Conservation (phyloP, 768 basidiomycete genomes). For the Lactarius evosmus region DNA sequence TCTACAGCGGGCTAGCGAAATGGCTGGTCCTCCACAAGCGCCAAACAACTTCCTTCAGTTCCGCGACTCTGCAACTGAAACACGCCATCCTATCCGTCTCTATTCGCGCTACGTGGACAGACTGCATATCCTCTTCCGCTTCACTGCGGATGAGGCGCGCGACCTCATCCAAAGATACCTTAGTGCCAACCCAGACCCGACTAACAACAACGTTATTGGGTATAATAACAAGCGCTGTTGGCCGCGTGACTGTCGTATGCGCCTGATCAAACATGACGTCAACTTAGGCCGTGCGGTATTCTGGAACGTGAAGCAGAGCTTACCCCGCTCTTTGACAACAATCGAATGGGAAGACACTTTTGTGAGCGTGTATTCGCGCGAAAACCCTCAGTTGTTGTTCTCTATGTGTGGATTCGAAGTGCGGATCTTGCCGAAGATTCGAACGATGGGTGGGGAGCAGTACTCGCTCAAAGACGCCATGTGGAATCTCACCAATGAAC, state of each 20-base stretch:
- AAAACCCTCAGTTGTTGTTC: conserved; percentile 96
- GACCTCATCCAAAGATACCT: conserved; percentile 98
- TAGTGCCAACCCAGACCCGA: conserved; percentile 96
- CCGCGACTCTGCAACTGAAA: conserved; percentile 92
- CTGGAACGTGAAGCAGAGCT: conserved; percentile 98
- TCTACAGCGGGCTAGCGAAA: conserved; percentile 96
- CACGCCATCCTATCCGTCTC: conserved; percentile 93
- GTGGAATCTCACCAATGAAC: conserved; percentile 96
- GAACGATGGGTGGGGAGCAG: conserved; percentile 93
- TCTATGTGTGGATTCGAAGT: conserved; percentile 99
- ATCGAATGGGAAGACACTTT: conserved; percentile 99
- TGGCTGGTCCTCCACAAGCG: conserved; percentile 97
- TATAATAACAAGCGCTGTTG: conserved; percentile 99
- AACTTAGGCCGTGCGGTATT: conserved; percentile 97
- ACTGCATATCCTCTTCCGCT: conserved; percentile 94
- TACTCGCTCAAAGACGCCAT: conserved; percentile 96
- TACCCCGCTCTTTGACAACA: conserved; percentile 93
- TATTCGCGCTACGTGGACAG: conserved; percentile 97
- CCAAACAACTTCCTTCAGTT: conserved; percentile 99
- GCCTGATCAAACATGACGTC: conserved; percentile 98
- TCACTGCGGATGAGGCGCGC: conserved; percentile 94
- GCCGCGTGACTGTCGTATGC: conserved; percentile 99
- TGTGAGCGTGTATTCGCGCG: conserved; percentile 94
- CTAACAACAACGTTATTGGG: conserved; percentile 97
- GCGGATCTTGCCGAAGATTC: conserved; percentile 93